Evolutionary conservation across 441 rosid species (phyloP), one percentile per base, ranked within the genome.

Genomic region (Raphanus hybrid): DNA sequence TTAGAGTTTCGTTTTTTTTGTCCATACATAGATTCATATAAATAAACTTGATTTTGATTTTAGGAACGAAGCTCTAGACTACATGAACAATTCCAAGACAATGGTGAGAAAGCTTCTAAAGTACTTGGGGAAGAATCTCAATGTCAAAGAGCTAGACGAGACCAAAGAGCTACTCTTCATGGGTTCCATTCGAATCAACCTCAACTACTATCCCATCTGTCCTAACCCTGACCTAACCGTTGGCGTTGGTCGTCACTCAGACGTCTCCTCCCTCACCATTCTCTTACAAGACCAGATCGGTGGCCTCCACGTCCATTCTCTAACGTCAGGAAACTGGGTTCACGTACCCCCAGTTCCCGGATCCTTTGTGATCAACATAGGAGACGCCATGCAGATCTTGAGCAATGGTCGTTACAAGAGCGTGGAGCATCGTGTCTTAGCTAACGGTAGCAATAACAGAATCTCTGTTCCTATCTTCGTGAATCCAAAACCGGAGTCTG

Each of bases 241-340:
- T 1, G 88, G 90, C 48, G 82, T 85, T 48, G 87, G 88, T 5
- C 87, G 86, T 5, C 89, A 87, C 48, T 85, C 89, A 3, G 89
- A 87, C 61, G 84, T 86, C 16, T 83, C 91, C 5, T 70, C 84
- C 1, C 84, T 86, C 63, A 86, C 91, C 5, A 63, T 88, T 50
- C 89, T 88, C 45, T 82, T 86, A 8, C 91, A 88, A 60, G 89
- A 88, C 48, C 75, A 85, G 20, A 76, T 86, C 16, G 89, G 91
- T 2, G 91, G 91, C 0, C 82, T 86, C 2, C 83, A 85, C 11
- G 84, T 85, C 1, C 76, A 84, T 48, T 83, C 80, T 91, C 90
- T 74, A 29, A 79, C 18, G 78, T 95, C 18, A 54, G 83, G 78
- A 67, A 69, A 75, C 65, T 84, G 86, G 88, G 84, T 89, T 64